phyloP scores from a whole-genome alignment of 2,329 filamentous ascomycete genomes.

The Phialocephala sp. region DNA sequence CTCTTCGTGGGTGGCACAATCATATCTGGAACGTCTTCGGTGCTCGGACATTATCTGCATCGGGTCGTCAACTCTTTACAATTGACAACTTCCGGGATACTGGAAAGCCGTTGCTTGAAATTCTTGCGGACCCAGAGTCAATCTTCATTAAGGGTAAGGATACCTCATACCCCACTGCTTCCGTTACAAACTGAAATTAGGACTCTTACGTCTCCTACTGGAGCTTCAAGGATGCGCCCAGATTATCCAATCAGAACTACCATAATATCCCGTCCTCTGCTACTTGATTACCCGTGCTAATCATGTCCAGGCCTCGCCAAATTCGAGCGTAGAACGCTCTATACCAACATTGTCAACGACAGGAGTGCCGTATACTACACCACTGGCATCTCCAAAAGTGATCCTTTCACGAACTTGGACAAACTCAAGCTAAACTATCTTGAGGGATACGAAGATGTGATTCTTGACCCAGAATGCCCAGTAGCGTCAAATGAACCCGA shows the following conservation, averaged over 20 bases:
- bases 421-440: constrained; percentile 75
- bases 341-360: constrained; percentile 89
- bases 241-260: not conserved
- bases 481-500: constrained; percentile 53
- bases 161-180: not conserved
- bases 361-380: constrained; percentile 83
- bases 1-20: constrained; percentile 68
- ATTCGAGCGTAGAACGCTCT: constrained; percentile 80
- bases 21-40: constrained; percentile 84
- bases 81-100: constrained; percentile 87
- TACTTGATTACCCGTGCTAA: not conserved
- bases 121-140: constrained; percentile 82
- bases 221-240: constrained; percentile 5
- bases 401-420: constrained; percentile 75
- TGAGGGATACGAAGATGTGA: constrained; percentile 73
- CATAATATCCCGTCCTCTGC: not conserved
- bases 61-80: constrained; percentile 85
- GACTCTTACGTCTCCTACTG: constrained; percentile 10
- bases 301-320: constrained; percentile 58
- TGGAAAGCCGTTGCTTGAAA: constrained; percentile 76
- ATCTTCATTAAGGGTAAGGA: constrained; percentile 75
- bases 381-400: constrained; percentile 74
- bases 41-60: constrained; percentile 78
- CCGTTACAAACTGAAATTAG: constrained; percentile 8
- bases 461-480: constrained; percentile 72